Evolutionary conservation across 1,284 basidiomycete genomes (phyloP), one percentile per base, ranked within the genome.

Genomic region (Cutaneotrichosporon sp.): DNA sequence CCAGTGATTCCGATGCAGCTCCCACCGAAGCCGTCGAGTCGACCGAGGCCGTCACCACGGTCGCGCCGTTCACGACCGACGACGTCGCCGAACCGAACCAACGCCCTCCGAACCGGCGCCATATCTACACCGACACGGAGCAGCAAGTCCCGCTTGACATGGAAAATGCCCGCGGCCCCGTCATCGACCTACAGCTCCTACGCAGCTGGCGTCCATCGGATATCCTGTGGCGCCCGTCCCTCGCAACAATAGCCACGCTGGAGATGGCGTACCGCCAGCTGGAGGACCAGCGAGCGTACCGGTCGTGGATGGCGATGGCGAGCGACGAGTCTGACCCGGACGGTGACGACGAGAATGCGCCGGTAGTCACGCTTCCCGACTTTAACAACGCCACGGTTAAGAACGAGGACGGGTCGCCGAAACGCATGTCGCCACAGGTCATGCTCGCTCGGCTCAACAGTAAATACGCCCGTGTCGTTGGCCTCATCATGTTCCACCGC

Each of bases 171-270:
- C 26, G 26, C 10, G 26, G 26, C 7, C 26, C 26, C 10, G 26
- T 30, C 26, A 20, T 52, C 34, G 49, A 53, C 22, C 10, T 64
- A 17, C 44, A 58, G 13, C 23, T 71, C 4, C 54, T 72, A 17
- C 44, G 54, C 8, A 47, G 54, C 5, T 74, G 69, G 69, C 56
- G 73, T 33, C 70, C 71, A 2, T 60, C 56, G 23, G 73, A 75
- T 46, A 45, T 62, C 8, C 52, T 66, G 14, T 75, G 73, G 73
- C 61, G 62, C 21, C 69, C 73, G 1, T 53, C 62, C 2, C 50
- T 58, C 8, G 35, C 60, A 5, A 70, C 69, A 0, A 46, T 70
- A 10, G 51, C 60, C 0, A 56, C 70, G 2, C 59, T 75, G 15
- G 66, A 72, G 15, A 52, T 56, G 15, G 64, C 63, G 1, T 72